Base-by-base conservation (phyloP, 2,329 filamentous ascomycete species). In the Colletotrichum musicola region DNA sequence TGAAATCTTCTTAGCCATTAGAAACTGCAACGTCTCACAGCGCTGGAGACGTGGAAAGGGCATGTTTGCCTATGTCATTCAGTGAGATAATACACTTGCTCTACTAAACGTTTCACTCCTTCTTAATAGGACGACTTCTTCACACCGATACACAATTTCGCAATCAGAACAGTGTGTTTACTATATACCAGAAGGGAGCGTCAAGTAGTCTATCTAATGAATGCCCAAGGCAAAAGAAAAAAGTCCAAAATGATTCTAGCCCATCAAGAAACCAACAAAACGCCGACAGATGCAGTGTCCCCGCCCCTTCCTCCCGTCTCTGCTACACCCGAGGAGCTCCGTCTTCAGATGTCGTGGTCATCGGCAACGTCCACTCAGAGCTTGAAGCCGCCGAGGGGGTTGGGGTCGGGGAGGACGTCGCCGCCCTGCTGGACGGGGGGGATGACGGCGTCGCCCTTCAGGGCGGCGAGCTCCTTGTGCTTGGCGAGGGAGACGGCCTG, bases 321-420 rank as follows among this genome's bases (percentile, higher is more conserved):
- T 10, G 1, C 2, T 10, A 10, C 30, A 25, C 22, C 30, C 30
- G 10, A 35, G 30, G 7, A 35, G 4, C 13, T 18, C 7, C 22
- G 3, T 51, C 13, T 3, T 4, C 16, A 22, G 20, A 16, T 5
- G 4, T 10, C 6, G 4, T 16, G 16, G 16, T 51, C 6, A 9
- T 49, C 58, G 4, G 13, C 16, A 13, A 14, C 4, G 10, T 7
- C 12, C 9, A 20, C 14, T 27, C 16, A 53, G 4, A 42, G n/a
- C 49, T 62, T 62, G 49, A 83, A 80, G 7, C 82, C 81, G 6
- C 78, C 74, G 42, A 75, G 69, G 44, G 81, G 81, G 74, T 83
- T 81, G 66, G 81, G 81, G 75, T 83, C 83, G 55, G 75, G 69
- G n/a, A 81, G 75, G 60, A 81, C 75, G 16, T 64, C 40, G 38